phyloP scores from a whole-genome alignment of 192 early-diverging fungal genomes.

The Bifiguratus adelaidae region DNA sequence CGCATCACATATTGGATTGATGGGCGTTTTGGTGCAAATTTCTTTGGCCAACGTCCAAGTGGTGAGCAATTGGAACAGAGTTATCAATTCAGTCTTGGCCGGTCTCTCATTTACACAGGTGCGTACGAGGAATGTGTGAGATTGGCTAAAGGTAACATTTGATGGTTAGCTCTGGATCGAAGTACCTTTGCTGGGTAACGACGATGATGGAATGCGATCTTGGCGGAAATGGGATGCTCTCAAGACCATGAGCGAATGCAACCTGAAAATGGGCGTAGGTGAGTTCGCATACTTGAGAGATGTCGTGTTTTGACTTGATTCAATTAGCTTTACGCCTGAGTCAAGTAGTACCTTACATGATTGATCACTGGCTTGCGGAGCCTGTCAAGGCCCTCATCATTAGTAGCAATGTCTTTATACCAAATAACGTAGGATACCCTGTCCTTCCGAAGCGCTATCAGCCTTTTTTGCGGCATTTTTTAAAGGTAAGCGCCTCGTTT shows the following conservation, averaged over 20 bases:
- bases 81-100: constrained; percentile 16
- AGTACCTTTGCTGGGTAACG: constrained; percentile 24
- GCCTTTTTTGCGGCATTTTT: constrained; percentile 41
- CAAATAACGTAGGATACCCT: constrained; percentile 77
- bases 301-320: neutral
- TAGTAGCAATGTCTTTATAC: constrained; percentile 58
- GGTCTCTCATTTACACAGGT: constrained; percentile 24
- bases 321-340: neutral
- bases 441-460: constrained; percentile 80
- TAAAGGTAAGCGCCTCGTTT: constrained; percentile 9
- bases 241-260: constrained; percentile 58
- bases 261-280: constrained; percentile 50
- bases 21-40: constrained; percentile 41
- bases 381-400: constrained; percentile 73
- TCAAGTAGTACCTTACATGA: constrained; percentile 2
- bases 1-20: constrained; percentile 57
- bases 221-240: constrained; percentile 81
- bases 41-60: constrained; percentile 13
- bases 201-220: constrained; percentile 1
- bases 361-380: constrained; percentile 77
- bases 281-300: neutral
- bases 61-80: constrained; percentile 45
- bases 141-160: constrained; percentile 10
- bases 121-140: constrained; percentile 2
- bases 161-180: constrained; percentile 35